Base-by-base conservation (phyloP, 345 rosid genomes). In the Camelina sativa region DNA sequence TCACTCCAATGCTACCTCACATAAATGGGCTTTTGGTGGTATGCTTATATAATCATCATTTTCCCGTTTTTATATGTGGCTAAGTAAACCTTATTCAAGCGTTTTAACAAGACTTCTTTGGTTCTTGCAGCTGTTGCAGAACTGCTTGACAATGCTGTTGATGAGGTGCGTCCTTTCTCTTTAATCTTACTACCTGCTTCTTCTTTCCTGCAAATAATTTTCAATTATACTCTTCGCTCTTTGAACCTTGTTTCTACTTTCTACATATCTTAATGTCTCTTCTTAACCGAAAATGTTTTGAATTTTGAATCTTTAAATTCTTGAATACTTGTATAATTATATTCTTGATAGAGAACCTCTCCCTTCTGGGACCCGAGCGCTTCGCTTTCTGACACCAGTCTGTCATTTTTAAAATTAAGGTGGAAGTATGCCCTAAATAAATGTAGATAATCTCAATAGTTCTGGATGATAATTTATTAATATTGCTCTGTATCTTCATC, bases 11-110 rank as follows among this genome's bases (percentile, higher is more conserved):
- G 98, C 98, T 71, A 94, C 98, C 60, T 94, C 98, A 40, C 98
- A 91, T 80, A 91, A 91, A 80, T 94, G 98, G 98, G 97, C 89
- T 19, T 91, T 90, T 84, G 98, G 97, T 15, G 98, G 98, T 94
- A 89, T 79, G 93, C 67, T 50, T 44, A 25, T 54, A 54, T 60
- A 44, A 53, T 28, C 64, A 8, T 44, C 12, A 38, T 47, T 38
- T 25, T 43, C 67, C 54, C 4, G 4, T 2, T 22, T 67, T 69
- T 61, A 8, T 35, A 20, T 71, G 38, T 71, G 67, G 59, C 52
- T 23, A 47, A 8, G 51, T 20, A 38, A 34, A 43, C 66, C 40
- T 56, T 35, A 28, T 41, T 71, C 40, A 16, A 12, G 35, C 20
- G 48, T 65, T 71, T 77, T 71, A 34, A 55, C 67, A 50, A 57